A percentile compares a stretch with the other conserved stretches of the same genome.
phyloP scores from a whole-genome alignment of 306 rosid species.

The Begonia loranthoides region DNA sequence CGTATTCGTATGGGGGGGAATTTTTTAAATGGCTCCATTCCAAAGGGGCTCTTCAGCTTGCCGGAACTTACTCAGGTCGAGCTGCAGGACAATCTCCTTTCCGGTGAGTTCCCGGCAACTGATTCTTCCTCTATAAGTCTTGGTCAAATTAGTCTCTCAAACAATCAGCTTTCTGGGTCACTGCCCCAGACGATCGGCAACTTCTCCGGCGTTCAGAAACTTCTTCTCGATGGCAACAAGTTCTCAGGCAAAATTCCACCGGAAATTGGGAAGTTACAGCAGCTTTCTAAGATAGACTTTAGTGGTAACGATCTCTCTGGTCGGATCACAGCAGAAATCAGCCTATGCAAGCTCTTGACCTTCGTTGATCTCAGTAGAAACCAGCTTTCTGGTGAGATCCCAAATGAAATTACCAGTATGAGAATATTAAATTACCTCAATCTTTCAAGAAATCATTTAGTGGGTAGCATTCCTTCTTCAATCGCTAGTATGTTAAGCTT shows the following conservation, averaged over 20 bases:
- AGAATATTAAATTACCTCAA: conserved; percentile 71
- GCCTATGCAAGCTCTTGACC: conserved; percentile 67
- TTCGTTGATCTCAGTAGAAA: conserved; percentile 77
- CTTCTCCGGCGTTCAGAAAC: conserved; percentile 76
- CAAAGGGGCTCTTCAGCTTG: conserved; percentile 57
- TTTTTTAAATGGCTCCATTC: conserved; percentile 73
- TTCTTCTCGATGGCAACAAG: conserved; percentile 69
- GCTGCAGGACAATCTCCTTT: conserved; percentile 48
- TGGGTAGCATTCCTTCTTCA: conserved; percentile 62
- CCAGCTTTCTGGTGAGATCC: conserved; percentile 58
- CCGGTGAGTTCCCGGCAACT: conserved; percentile 47
- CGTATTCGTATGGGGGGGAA: conserved; percentile 85
- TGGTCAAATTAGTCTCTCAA: conserved; percentile 76
- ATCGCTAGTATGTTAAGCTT: conserved; percentile 74
- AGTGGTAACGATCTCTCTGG: conserved; percentile 65
- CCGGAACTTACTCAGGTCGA: conserved; percentile 65
- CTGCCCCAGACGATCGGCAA: conserved; percentile 68
- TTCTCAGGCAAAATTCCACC: conserved; percentile 64
- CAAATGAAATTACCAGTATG: conserved; percentile 66
- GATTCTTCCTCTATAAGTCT: conserved; percentile 30
- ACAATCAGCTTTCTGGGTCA: conserved; percentile 52
- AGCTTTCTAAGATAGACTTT: conserved; percentile 68
- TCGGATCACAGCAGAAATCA: conserved; percentile 40
- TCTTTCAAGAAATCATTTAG: conserved; percentile 62
- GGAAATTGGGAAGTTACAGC: conserved; percentile 69